Base-by-base conservation (phyloP, 495 filamentous ascomycete species). In the Xylaria nigripes region DNA sequence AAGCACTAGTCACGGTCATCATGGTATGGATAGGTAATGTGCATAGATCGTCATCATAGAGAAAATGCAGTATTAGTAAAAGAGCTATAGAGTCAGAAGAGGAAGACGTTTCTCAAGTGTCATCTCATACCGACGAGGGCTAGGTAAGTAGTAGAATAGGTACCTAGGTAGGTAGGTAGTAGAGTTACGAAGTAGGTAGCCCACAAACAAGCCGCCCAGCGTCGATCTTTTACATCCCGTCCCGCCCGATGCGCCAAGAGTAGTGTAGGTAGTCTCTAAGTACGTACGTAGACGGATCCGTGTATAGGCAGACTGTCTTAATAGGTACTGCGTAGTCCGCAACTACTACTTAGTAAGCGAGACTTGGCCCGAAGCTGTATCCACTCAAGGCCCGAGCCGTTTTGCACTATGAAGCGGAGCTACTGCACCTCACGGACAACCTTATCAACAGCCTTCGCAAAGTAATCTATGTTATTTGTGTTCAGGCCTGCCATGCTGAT, bases 401-500 rank as follows among this genome's bases (percentile, higher is more conserved):
- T 36, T 25, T n/a, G 21, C 25, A 27, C 19, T 25, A 47, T 21
- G 12, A 24, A 18, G 40, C 15, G 8, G 29, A 47, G 6, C 32
- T 68, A 70, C 56, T 75, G 55, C 21, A 51, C 59, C 48, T 85
- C 88, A 50, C 85, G 79, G 4, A 97, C 89, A 44, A 89, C 86
- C 59, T 83, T 87, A 62, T 96, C 87, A 1, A 98, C 77, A 0
- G 90, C 89, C 64, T 85, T 84, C 18, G 91, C 93, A 56, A 96
- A 83, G 69, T 96, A 96, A 38, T 95, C 89, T 32, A 97, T 74
- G 68, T 99, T 99, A 57, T 81, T 69, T 22, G 86, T 86, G 69
- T 97, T 99, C 57, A 97, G 68, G 1, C 93, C 93, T 2, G 93
- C 93, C 89, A 99, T 96, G 49, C 85, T 90, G 68, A 97, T 95